These are phyloP conservation scores for Parmales sp. DNA, from an alignment of 108 stramenopile species.

Conservation along the genomic window DNA sequence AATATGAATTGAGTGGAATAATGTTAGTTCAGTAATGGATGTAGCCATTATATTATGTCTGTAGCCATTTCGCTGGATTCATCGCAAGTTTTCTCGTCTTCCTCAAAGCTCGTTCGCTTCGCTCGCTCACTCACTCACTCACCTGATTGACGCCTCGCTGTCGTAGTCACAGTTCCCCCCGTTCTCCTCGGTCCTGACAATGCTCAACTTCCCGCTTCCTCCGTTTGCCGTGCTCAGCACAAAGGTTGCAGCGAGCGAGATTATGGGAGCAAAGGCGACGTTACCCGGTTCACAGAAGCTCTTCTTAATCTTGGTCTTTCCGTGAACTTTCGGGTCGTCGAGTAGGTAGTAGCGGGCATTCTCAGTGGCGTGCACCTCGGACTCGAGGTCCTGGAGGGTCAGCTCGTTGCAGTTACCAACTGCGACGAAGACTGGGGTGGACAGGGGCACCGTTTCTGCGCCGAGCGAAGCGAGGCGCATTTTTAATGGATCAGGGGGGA, in stretches of 20 bases:
- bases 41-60: too few relatives aligned
- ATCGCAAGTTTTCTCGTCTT: too few relatives aligned
- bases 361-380: conserved; percentile 63
- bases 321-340: conserved; percentile 81
- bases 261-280: conserved; percentile 71
- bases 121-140: too few relatives aligned
- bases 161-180: conserved; percentile 76
- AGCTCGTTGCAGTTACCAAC: conserved; percentile 8
- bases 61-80: too few relatives aligned
- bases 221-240: conserved; percentile 19
- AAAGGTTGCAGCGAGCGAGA: conserved; percentile 52
- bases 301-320: conserved; percentile 94
- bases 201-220: conserved; percentile 27
- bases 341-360: conserved; percentile 67
- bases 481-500: too few relatives aligned
- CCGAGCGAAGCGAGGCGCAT: too few relatives aligned
- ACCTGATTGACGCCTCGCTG: conserved; percentile 52
- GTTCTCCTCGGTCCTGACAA: conserved; percentile 62
- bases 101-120: too few relatives aligned
- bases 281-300: conserved; percentile 95
- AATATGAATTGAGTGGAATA: too few relatives aligned
- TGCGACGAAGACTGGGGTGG: too few relatives aligned
- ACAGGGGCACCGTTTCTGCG: too few relatives aligned
- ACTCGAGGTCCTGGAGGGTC: conserved; percentile 20
- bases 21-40: too few relatives aligned